Base-by-base conservation (phyloP, 192 early-diverging fungal genomes). In the Coemansia sp. region DNA sequence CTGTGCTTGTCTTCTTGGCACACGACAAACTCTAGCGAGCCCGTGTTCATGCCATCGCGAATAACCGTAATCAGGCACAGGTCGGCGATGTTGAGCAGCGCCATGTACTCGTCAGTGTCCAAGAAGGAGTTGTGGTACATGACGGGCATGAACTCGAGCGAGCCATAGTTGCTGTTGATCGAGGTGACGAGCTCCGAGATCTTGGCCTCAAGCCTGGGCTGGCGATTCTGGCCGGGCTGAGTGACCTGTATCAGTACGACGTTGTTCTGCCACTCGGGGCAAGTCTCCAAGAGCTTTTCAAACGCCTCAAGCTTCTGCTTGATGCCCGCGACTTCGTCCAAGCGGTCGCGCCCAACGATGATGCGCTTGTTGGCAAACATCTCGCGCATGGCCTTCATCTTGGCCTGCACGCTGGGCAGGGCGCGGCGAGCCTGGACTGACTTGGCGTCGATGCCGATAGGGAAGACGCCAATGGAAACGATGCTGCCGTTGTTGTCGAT, bases 11-110 rank as follows among this genome's bases (percentile, higher is more conserved):
- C 90, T 18, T 90, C 80, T 77, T 98, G 95, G 76, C 93, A 94
- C 28, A 97, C 90, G 9, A 95, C 89, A 73, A 89, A 97, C 76
- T 97, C 95, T 62, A 96, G 91, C 46, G 90, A 92, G 13, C 92
- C 93, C 0, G 96, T 96, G 71, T 98, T 98, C 97, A 99, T 98
- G 18, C 96, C 97, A 69, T 99, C 97, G 28, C 95, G 89, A 16
- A 96, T 86, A 33, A 88, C 85, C 0, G 96, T 97, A 66, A 96
- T 96, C 51, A 99, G 74, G 0, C 89, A 94, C 21, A 95, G 84
- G 70, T 99, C 95, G n/a, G 97, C 97, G 13, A 95, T 87, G 62
- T 86, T 89, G 11, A 99, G 83, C 37, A 99, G 77, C 0, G 94
- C 94, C 74, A 90, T 96, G 81, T 96, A 99, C 71, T 99, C 96